A percentile compares a stretch with the other conserved stretches of the same genome.
Evolutionary conservation across 2,329 filamentous ascomycete genomes (phyloP).

Genomic region (Malbranchea zuffiana): DNA sequence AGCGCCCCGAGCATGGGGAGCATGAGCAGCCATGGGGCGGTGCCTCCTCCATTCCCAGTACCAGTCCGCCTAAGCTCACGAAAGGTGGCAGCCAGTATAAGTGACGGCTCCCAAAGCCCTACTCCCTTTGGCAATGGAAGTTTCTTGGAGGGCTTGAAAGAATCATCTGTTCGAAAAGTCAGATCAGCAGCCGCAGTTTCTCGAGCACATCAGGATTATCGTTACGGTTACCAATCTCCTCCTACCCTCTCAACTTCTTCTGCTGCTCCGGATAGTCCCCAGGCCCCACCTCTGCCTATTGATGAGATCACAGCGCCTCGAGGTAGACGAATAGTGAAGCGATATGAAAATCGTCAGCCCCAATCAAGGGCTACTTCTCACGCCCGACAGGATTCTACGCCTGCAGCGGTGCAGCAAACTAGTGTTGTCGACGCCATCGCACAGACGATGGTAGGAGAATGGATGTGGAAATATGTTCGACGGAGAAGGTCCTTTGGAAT

Average conservation of each 20-base stretch:
- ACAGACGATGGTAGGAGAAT: constrained; percentile 92
- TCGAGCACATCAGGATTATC: constrained; percentile 38
- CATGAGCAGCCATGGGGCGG: constrained; percentile 21
- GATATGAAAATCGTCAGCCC: constrained; percentile 18
- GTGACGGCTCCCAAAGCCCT: constrained; percentile 70
- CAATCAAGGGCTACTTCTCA: constrained; percentile 23
- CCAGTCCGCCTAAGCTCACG: constrained; percentile 81
- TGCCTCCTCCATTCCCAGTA: constrained; percentile 74
- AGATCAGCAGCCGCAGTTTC: constrained; percentile 70
- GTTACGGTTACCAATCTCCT: constrained; percentile 37
- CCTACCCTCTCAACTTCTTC: constrained; percentile 54
- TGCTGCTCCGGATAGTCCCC: constrained; percentile 57
- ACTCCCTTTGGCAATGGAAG: constrained; percentile 48
- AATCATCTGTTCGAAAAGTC: constrained; percentile 63
- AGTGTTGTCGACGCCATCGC: constrained; percentile 93
- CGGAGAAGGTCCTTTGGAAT: constrained; percentile 79
- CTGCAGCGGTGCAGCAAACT: constrained; percentile 54
- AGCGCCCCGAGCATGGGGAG: constrained; percentile 36
- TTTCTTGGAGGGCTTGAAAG: constrained; percentile 44
- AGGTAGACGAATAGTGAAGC: constrained; percentile 22
- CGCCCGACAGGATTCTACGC: constrained; percentile 40
- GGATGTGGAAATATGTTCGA: constrained; percentile 41
- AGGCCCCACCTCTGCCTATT: constrained; percentile 51
- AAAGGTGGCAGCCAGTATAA: constrained; percentile 54
- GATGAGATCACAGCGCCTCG: constrained; percentile 55